Conservation (phyloP, 805 yeast genomes). For the Metschnikowia matae region DNA sequence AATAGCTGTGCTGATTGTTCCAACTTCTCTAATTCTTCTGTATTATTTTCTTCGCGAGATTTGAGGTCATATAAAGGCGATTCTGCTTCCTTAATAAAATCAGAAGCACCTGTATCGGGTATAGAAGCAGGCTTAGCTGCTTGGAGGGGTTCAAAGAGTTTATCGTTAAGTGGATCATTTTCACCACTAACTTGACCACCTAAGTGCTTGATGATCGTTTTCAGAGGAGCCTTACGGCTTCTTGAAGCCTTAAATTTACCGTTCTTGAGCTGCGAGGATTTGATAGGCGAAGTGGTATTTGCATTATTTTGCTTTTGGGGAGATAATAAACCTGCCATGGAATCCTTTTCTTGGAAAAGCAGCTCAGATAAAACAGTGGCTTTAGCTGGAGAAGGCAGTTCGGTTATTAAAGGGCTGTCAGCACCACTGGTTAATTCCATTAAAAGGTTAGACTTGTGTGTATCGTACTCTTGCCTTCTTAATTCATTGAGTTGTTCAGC, state of each 20-base stretch:
- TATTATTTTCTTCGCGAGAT: slow-evolving; percentile 17
- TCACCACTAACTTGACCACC: slow-evolving; percentile 10
- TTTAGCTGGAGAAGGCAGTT: slow-evolving; percentile 13
- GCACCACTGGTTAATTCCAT: slow-evolving; percentile 14
- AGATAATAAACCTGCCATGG: slow-evolving; percentile 8
- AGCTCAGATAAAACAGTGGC: slow-evolving; percentile 19
- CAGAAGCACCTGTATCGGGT: slow-evolving; percentile 23
- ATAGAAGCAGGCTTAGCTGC: slow-evolving; percentile 2
- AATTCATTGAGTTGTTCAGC: slow-evolving; percentile 25
- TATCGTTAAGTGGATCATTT: slow-evolving; percentile 26
- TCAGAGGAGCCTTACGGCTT: slow-evolving; percentile 27
- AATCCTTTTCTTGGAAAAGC: slow-evolving; percentile 32
- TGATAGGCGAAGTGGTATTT: slow-evolving; percentile 9
- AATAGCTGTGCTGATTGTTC: slow-evolving; percentile 12
- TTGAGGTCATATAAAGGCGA: slow-evolving; percentile 51
- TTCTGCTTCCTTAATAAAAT: slow-evolving; percentile 43
- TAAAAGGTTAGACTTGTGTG: slow-evolving; percentile 19
- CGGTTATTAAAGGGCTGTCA: slow-evolving; percentile 9
- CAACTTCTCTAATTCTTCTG: not conserved
- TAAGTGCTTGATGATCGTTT: slow-evolving; percentile 29
- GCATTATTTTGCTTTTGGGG: slow-evolving; percentile 4
- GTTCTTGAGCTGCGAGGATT: slow-evolving; percentile 17
- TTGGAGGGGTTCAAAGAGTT: not conserved
- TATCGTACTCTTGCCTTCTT: slow-evolving; percentile 32
- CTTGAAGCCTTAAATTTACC: slow-evolving; percentile 32